Evolutionary conservation across 176 grass and related monocot species (phyloP).

Genomic region (Phoenix dactylifera): DNA sequence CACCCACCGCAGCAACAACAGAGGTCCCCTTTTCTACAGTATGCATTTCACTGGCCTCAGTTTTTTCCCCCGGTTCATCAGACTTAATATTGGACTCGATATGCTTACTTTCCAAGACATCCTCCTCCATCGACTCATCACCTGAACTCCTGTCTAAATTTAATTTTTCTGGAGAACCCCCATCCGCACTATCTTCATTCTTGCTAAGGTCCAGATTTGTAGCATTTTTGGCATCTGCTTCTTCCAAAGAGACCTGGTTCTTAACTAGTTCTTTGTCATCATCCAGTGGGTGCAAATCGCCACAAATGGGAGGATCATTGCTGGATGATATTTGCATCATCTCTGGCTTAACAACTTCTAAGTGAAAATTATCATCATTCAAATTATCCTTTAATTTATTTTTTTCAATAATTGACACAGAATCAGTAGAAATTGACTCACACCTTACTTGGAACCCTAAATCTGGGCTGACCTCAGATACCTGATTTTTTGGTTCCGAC

Average conservation of each 20-base stretch:
- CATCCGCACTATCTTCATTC: slow-evolving; percentile 42
- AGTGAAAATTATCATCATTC: slow-evolving; percentile 99
- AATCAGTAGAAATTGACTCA: slow-evolving; percentile 91
- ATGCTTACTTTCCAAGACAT: slow-evolving; percentile 65
- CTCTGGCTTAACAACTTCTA: slow-evolving; percentile 89
- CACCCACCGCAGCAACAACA: slow-evolving; percentile 31
- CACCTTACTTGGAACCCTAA: slow-evolving; percentile 83
- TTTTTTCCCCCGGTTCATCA: slow-evolving; percentile 28
- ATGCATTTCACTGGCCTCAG: slow-evolving; percentile 37
- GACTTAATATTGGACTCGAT: slow-evolving; percentile 52
- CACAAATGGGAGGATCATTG: slow-evolving; percentile 60
- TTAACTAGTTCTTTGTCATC: slow-evolving; percentile 59
- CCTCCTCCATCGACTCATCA: slow-evolving; percentile 98
- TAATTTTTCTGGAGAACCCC: slow-evolving; percentile 76
- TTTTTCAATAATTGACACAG: slow-evolving; percentile 84
- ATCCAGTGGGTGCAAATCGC: slow-evolving; percentile 48
- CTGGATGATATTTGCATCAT: slow-evolving; percentile 74
- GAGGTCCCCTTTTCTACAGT: slow-evolving; percentile 34
- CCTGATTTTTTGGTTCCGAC: slow-evolving; percentile 65
- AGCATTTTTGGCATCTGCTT: slow-evolving; percentile 38
- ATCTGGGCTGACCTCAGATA: slow-evolving; percentile 83
- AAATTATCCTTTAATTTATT: slow-evolving; percentile 91
- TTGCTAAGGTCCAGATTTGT: slow-evolving; percentile 44
- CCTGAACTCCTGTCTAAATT: slow-evolving; percentile 97
- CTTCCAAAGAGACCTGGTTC: slow-evolving; percentile 62